Base-by-base conservation (phyloP, 768 basidiomycete genomes). In the button mushroom (Agaricus bisporus) region DNA sequence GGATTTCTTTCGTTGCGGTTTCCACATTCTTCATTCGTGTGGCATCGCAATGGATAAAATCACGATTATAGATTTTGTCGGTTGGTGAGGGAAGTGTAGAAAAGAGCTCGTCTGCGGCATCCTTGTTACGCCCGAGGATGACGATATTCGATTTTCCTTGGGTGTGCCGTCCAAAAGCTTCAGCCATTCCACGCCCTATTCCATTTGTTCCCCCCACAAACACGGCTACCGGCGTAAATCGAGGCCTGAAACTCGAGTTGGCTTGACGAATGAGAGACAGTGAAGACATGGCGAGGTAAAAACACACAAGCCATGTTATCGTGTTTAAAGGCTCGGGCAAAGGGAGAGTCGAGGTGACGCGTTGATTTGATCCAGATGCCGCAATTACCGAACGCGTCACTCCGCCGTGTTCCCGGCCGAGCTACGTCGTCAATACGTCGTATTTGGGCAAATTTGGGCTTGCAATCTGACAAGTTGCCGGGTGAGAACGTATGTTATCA, bases 31-130 rank as follows among this genome's bases (percentile, higher is more conserved):
- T 68, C 72, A 83, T 79, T 32, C 75, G 63, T n/a, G 73, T 68
- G 5, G 69, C 73, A 43, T 82, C 81, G 67, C 79, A 79, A 55
- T 72, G 61, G n/a, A 81, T 68, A 60, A 81, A 81, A 56, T 79
- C 75, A 63, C 56, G 54, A 49, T 59, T 39, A 43, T 55, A 50
- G 2, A 7, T 29, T 2, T 10, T 25, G 8, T 39, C 49, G 2
- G 38, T 17, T 38, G 45, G 41, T 32, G 48, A 50, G 20, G 77
- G 75, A 43, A 81, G 61, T 2, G 61, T 61, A 1, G 73, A 68
- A 51, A 83, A 66, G 57, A 79, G 73, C 17, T 61, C 49, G 32
- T 79, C 70, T 1, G 78, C 81, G 5, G 80, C 75, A 14, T 56
- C 63, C 42, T 70, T 69, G 64, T 80, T 81, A 10, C 79, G 71